A percentile compares a stretch with the other conserved stretches of the same genome.
Conservation (phyloP, 2,329 filamentous ascomycete species). For the Neopestalotiopsis rosae region DNA sequence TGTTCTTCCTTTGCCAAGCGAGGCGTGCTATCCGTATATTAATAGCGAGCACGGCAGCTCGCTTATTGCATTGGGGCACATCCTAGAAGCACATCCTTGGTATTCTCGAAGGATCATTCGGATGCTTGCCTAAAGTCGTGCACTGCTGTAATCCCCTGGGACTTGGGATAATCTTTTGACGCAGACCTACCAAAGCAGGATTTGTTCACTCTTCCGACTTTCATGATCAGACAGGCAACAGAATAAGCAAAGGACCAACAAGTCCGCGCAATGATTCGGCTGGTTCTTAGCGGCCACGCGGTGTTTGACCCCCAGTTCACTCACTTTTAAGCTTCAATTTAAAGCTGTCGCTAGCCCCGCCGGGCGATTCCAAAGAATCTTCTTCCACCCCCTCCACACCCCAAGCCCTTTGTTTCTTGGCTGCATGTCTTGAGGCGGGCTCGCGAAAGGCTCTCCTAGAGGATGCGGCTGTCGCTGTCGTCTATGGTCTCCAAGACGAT, state of each 20-base stretch:
- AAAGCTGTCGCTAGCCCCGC: constrained; percentile 10
- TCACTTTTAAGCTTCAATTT: constrained; percentile 13
- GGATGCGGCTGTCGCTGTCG: not conserved
- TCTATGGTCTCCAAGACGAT: not conserved
- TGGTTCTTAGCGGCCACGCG: constrained; percentile 6
- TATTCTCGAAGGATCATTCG: no score
- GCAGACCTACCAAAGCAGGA: no score
- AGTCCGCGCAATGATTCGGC: not conserved
- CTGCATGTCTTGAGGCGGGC: not conserved
- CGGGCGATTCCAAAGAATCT: not conserved
- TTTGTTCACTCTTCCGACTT: no score
- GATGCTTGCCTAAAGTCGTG: no score
- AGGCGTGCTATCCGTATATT: not conserved
- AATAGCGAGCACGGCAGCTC: not conserved
- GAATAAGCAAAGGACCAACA: not conserved
- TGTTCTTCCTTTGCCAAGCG: not conserved
- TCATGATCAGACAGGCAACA: no score
- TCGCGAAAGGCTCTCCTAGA: not conserved
- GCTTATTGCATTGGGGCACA: not conserved
- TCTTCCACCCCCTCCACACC: not conserved
- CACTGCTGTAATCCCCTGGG: no score
- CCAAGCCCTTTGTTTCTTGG: not conserved
- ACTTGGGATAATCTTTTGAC: no score
- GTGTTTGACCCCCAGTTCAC: constrained; percentile 1
- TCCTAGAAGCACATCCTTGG: not conserved